Evolutionary conservation across 2,329 filamentous ascomycete species (phyloP).

Genomic region (Paraphoma sp.): DNA sequence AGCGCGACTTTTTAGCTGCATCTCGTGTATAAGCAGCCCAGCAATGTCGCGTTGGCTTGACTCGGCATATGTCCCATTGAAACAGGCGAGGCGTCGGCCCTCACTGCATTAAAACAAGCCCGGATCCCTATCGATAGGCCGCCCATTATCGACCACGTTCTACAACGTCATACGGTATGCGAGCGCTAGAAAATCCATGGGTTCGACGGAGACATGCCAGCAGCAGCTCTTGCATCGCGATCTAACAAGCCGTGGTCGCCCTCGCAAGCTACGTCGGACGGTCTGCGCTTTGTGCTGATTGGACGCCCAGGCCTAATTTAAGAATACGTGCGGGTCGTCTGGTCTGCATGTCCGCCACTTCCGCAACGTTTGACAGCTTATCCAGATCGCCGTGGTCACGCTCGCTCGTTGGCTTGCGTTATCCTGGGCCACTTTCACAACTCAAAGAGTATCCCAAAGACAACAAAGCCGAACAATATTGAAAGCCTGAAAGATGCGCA

Average conservation of each 20-base stretch:
- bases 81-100: neutral
- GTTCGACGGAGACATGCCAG: conserved; percentile 1
- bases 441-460: neutral
- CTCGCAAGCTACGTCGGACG: neutral
- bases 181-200: conserved; percentile 5
- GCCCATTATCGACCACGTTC: conserved; percentile 4
- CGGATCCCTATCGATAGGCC: conserved; percentile 1
- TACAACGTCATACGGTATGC: neutral
- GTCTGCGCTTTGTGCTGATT: conserved; percentile 1
- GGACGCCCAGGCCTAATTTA: conserved; percentile 1
- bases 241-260: neutral
- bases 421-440: neutral
- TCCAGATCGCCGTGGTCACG: neutral
- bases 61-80: neutral
- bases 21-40: conserved; percentile 1
- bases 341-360: conserved; percentile 1
- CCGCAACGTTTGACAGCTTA: conserved; percentile 1
- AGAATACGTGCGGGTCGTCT: conserved; percentile 2
- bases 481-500: neutral
- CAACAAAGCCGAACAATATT: neutral
- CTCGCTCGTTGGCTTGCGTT: neutral
- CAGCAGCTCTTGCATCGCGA: neutral
- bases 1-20: conserved; percentile 11
- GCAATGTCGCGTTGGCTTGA: neutral
- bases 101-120: neutral